Evolutionary conservation across 2,329 filamentous ascomycete species (phyloP), one percentile per base, ranked within the genome.

Genomic region (Xylaria sp.): DNA sequence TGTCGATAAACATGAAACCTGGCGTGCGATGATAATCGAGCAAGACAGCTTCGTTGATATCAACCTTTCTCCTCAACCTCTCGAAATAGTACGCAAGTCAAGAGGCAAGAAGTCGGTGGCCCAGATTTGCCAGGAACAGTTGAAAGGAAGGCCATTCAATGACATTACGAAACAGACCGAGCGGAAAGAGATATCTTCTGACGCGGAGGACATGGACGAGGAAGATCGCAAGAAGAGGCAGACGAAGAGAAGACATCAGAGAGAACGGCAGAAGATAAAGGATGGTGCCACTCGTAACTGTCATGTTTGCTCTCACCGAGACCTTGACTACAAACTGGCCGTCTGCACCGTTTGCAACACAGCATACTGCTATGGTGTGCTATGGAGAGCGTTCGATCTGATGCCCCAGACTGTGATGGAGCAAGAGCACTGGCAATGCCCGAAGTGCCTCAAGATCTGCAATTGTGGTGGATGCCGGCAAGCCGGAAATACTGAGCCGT

Each of bases 51-150:
- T 82, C 55, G 78, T 87, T 18, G 85, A 88, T 59, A 79, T 84
- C 2, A 78, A 87, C 9, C 79, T 77, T 60, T 92, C 87, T 0
- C 90, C 90, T 0, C 79, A 86, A 46, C 83, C 89, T 0, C 79
- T 97, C 2, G 80, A 88, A 60, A 79, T 90, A 56, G 91, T 90
- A 54, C 81, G 87, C 39, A 83, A 83, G 65, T 82, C 81, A 52
- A 76, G 84, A 5, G 83, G 82, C 13, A 92, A 88, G 72, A 96
- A 92, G 71, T 88, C 92, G 0, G 79, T 96, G 6, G 93, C 93
- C 4, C 89, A 97, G 68, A 87, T 97, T n/a, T 97, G 92, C 72
- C 93, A 97, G 72, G 90, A 95, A 65, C 91, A 96, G 67, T 78
- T 97, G 13, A 85, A 83, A 63, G 78, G 83, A 56, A 83, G 94